Base-by-base conservation (phyloP, 2,329 filamentous ascomycete species). In the Aspergillus glaucus region DNA sequence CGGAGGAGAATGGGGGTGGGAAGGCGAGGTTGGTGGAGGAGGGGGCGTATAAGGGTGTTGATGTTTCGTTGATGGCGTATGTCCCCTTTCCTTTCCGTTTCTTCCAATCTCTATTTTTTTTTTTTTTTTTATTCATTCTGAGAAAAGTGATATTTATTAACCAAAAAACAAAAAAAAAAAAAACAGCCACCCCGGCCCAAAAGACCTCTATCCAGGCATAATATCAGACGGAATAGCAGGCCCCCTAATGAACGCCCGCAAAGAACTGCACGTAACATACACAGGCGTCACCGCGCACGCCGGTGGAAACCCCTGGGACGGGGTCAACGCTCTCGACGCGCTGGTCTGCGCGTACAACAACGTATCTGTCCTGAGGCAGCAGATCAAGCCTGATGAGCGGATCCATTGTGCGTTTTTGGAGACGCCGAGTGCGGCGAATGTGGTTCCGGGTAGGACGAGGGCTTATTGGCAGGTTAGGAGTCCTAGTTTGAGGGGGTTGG, bases 291-390 rank as follows among this genome's bases (percentile, higher is more conserved):
- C 75, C 48, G 78, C 80, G 0, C 80, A 83, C 53, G 79, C 79
- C 0, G 79, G 76, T 0, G 74, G 75, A 3, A 75, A 69, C n/a
- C 80, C 79, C 0, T 82, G 79, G 79, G 69, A 79, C 4, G 80
- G 80, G 0, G 71, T 78, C 54, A 83, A 84, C 56, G 80, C 80
- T 0, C 71, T 82, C 0, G 80, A 84, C 54, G 79, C 79, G 0
- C 57, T 80, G 21, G 67, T 82, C 2, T 67, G 71, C 0, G 73
- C 68, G 0, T 73, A 73, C 50, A 66, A 65, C 43, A 67, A 66
- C 40, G 61, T 83, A 3, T 73, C 75, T 0, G 68, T 78, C 0
- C 66, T 83, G 5, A 72, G 80, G 1, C 79, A 82, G 60, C 80
- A 83, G 58, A 72, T 78, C 2, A 70, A 73, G 53, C 76, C 79